Evolutionary conservation across 306 rosid genomes (phyloP), one percentile per base, ranked within the genome.

Genomic region (Prunus mume): DNA sequence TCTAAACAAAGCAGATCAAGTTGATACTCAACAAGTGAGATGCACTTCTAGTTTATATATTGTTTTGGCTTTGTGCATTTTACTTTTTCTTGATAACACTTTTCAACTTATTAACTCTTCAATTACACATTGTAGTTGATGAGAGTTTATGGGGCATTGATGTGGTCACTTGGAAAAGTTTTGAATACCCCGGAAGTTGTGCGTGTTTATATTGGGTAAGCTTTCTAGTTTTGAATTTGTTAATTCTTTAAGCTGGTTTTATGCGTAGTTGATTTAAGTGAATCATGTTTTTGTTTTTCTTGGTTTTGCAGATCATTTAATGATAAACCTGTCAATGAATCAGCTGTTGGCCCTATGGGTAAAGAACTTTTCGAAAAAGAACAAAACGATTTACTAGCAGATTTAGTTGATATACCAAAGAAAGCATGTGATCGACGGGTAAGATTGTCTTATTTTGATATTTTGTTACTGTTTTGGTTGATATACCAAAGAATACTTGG

Each of bases 121-220:
- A 47, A 55, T 58, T 6, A 49, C 60, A n/a, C 30, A 14, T 69
- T 78, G 46, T 62, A 92, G 99, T 91, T 95, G 68, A 95, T 95
- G 99, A 90, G 99, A 82, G 97, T 95, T n/a, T 95, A 92, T 80
- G 97, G 97, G 84, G 99, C 97, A 1, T 84, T 95, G 83, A 95
- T 95, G 99, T 95, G 99, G 99, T 95, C 97, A 4, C 78, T 95
- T 66, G 97, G 97, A 51, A 95, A 92, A 76, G 97, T 95, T 52
- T 27, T 92, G 76, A 95, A 88, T 72, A 95, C 93, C 63, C 97
- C 99, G 1, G 99, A 95, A 81, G 99, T 95, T 68, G 34, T 69
- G 27, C 99, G 99, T 45, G 97, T 95, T 68, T 95, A 92, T 78
- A 88, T 92, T 61, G 97, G 97, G 99, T 89, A 85, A 17, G 93